Percentiles rank a stretch among this genome's conserved stretches.
These are phyloP conservation scores for Candida corydali DNA, from an alignment of 805 yeast genomes.

Conservation along the genomic window DNA sequence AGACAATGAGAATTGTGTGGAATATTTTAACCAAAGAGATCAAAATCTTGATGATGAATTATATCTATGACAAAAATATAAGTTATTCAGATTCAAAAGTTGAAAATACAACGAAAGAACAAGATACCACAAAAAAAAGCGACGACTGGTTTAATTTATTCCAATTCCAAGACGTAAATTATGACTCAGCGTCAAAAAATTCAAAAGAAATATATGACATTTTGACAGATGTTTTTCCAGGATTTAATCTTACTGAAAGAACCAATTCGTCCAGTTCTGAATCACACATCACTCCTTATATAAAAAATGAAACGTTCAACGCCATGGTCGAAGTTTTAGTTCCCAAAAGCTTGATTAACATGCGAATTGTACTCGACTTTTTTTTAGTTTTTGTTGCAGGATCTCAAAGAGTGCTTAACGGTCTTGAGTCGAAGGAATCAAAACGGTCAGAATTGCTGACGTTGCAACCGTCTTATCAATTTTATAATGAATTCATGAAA, in stretches of 20 bases:
- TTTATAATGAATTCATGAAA: constrained; percentile 64
- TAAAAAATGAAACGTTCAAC: constrained; percentile 54
- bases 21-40: constrained; percentile 28
- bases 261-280: neutral
- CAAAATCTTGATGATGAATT: constrained; percentile 25
- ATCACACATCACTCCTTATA: constrained; percentile 35
- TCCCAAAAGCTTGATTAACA: constrained; percentile 69
- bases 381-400: constrained; percentile 66
- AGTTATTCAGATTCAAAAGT: constrained; percentile 2
- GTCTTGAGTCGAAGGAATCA: constrained; percentile 11
- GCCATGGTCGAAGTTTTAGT: constrained; percentile 62
- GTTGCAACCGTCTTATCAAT: constrained; percentile 26
- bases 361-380: constrained; percentile 73
- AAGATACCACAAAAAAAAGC: constrained; percentile 4
- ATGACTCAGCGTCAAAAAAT: constrained; percentile 16
- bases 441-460: neutral
- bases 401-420: constrained; percentile 30
- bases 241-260: constrained; percentile 33
- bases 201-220: constrained; percentile 28
- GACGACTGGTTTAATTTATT: constrained; percentile 20
- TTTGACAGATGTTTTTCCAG: constrained; percentile 68
- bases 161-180: constrained; percentile 29
- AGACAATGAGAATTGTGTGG: constrained; percentile 21
- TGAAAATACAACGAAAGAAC: constrained; percentile 2
- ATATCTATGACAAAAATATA: constrained; percentile 24